A percentile compares a stretch with the other conserved stretches of the same genome.
These are phyloP conservation scores for Eucalyptus lansdowneana DNA, from an alignment of 345 rosid species.

Conservation along the genomic window DNA sequence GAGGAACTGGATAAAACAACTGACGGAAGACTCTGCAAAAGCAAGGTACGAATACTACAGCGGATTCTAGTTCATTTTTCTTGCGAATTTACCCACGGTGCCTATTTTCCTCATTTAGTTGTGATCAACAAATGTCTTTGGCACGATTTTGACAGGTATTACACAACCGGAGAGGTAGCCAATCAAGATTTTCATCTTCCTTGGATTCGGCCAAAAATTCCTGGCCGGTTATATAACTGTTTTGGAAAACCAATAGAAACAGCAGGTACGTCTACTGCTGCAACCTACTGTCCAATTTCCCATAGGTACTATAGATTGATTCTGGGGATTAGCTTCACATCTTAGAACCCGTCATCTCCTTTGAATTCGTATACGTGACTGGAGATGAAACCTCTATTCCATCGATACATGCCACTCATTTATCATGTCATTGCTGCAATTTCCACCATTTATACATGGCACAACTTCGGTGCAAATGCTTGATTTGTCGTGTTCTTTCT, in stretches of 20 bases:
- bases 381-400: not conserved
- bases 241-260: slow-evolving; percentile 79
- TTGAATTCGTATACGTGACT: not conserved
- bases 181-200: slow-evolving; percentile 46
- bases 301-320: not conserved
- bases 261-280: slow-evolving; percentile 20
- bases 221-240: slow-evolving; percentile 61
- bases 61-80: not conserved
- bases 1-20: slow-evolving; percentile 13
- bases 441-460: not conserved
- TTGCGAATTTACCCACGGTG: not conserved
- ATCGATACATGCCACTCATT: not conserved
- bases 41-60: slow-evolving; percentile 24
- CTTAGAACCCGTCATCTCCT: not conserved
- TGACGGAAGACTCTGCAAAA: slow-evolving; percentile 15
- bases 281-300: not conserved
- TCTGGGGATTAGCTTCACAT: not conserved
- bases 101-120: not conserved
- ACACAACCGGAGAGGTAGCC: slow-evolving; percentile 38
- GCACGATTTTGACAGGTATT: slow-evolving; percentile 14
- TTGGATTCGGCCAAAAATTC: slow-evolving; percentile 52
- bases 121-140: not conserved
- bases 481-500: not conserved
- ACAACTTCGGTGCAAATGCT: not conserved
- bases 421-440: too few species aligned